Evolutionary conservation across 2,329 filamentous ascomycete genomes (phyloP).

Genomic region (Aspergillus melleus): DNA sequence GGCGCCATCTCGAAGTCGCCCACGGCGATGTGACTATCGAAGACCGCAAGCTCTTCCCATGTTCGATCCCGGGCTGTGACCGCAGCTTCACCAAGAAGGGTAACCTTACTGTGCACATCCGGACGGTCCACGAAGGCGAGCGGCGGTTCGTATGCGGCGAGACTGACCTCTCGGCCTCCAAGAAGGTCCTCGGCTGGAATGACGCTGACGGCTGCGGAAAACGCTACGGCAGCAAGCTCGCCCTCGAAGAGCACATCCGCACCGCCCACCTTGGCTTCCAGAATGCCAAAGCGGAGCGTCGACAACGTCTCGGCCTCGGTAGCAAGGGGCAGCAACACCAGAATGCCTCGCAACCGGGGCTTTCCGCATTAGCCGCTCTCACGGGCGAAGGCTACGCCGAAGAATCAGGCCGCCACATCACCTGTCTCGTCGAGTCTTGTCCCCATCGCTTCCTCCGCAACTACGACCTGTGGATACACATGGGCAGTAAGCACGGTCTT

Average conservation of each 20-base stretch:
- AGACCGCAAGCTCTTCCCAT: constrained; percentile 66
- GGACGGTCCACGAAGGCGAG: constrained; percentile 72
- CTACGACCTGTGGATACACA: constrained; percentile 59
- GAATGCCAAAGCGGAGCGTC: constrained; percentile 43
- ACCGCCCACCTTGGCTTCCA: constrained; percentile 72
- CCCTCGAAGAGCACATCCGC: constrained; percentile 80
- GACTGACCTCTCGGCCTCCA: constrained; percentile 59
- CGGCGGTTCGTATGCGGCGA: constrained; percentile 76
- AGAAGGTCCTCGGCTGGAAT: constrained; percentile 64
- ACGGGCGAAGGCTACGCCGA: constrained; percentile 58
- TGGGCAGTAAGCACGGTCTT: constrained; percentile 47
- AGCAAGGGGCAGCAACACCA: constrained; percentile 14
- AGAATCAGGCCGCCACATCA: constrained; percentile 50
- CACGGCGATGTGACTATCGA: constrained; percentile 64
- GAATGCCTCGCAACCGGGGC: constrained; percentile 21
- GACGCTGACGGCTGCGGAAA: constrained; percentile 68
- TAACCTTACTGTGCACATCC: constrained; percentile 80
- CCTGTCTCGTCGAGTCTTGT: constrained; percentile 54
- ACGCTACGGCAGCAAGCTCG: constrained; percentile 73
- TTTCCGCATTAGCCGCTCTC: constrained; percentile 48
- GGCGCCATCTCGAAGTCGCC: constrained; percentile 74
- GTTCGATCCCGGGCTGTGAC: constrained; percentile 66
- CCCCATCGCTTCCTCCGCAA: constrained; percentile 57
- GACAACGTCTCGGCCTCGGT: constrained; percentile 32
- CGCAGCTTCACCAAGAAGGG: constrained; percentile 78